Conservation (phyloP, 331 rosid genomes). For the Quercus phellos region DNA sequence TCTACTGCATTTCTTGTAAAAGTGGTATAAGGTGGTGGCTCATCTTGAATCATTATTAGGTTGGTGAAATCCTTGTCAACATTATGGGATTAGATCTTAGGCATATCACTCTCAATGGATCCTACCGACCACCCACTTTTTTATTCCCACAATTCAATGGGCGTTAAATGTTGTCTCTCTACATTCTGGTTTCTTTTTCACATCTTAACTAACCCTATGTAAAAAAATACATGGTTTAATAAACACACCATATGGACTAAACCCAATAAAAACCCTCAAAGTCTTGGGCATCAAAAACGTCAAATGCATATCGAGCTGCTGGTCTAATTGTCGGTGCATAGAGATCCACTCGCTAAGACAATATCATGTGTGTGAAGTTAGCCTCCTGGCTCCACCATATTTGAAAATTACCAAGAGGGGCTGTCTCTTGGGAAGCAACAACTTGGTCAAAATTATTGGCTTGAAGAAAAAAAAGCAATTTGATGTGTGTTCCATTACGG, state of each 20-base stretch:
- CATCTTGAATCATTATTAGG: neutral
- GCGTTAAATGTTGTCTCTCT: neutral
- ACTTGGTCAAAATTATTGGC: slow-evolving; percentile 4
- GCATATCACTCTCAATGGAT: slow-evolving; percentile 24
- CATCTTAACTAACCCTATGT: neutral
- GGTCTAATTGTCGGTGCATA: neutral
- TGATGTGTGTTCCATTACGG: neutral
- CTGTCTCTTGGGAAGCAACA: slow-evolving; percentile 24
- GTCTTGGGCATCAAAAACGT: neutral
- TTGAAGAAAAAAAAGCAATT: neutral
- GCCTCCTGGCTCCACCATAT: no score
- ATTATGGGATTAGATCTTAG: slow-evolving; percentile 13
- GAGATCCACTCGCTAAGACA: neutral
- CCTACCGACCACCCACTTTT: slow-evolving; percentile 1
- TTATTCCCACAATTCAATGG: neutral
- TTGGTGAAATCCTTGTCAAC: slow-evolving; percentile 22
- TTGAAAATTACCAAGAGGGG: neutral
- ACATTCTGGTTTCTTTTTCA: no score
- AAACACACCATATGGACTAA: neutral
- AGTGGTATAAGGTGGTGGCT: slow-evolving; percentile 19
- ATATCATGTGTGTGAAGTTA: no score
- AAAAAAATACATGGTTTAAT: neutral
- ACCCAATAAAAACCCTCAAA: neutral
- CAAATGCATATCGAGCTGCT: neutral
- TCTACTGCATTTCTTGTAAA: slow-evolving; percentile 4